Conservation (phyloP, 1,284 basidiomycete species). For the Pisolithus thermaeus region DNA sequence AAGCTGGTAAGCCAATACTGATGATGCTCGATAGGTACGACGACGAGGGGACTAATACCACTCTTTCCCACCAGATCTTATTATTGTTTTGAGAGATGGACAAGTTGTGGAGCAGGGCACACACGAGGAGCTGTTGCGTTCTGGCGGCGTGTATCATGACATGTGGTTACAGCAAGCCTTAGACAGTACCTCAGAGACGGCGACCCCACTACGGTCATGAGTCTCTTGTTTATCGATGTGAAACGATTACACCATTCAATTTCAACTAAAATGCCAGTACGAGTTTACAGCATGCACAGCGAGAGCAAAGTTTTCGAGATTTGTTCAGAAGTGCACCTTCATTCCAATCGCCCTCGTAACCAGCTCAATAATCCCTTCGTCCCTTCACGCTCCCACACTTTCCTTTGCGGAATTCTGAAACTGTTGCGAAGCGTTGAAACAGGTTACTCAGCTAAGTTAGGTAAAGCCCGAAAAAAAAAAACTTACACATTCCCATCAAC, state of each 20-base stretch:
- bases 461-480: conserved; percentile 3
- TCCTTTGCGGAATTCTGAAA: conserved; percentile 72
- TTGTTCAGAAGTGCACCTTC: conserved; percentile 4
- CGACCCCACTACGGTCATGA: conserved; percentile 1
- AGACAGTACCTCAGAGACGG: conserved; percentile 17
- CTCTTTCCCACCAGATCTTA: conserved; percentile 53
- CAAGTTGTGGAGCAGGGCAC: conserved; percentile 88
- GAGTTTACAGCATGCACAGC: background rate
- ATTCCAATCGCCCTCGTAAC: conserved; percentile 67
- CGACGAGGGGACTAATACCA: background rate
- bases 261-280: background rate
- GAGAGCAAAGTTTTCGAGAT: background rate
- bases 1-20: conserved; percentile 55
- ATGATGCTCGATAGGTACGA: background rate
- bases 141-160: conserved; percentile 70
- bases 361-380: conserved; percentile 72
- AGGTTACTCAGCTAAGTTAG: conserved; percentile 2
- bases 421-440: conserved; percentile 29
- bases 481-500: conserved; percentile 82
- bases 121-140: conserved; percentile 75
- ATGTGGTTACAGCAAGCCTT: conserved; percentile 84
- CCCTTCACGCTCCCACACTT: conserved; percentile 79
- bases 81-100: conserved; percentile 86
- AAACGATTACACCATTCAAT: too few species aligned
- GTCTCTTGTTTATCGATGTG: background rate